Evolutionary conservation across 2,329 filamentous ascomycete genomes (phyloP).

Genomic region (Monosporascus sp.): DNA sequence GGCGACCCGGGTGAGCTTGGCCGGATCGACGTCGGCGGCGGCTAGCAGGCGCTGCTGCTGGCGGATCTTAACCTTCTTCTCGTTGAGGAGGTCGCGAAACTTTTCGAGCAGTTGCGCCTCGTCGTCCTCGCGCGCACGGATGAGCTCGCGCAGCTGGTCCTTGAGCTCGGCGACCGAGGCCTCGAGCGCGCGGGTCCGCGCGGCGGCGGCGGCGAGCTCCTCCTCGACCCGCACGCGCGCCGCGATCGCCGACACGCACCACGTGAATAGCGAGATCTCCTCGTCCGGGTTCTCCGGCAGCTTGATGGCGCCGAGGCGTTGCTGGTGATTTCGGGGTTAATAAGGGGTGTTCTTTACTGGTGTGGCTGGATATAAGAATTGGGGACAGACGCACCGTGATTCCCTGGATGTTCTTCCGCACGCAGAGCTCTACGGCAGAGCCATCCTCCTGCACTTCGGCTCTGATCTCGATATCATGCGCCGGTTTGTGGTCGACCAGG

Average conservation of each 20-base stretch:
- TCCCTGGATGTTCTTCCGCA: constrained; percentile 61
- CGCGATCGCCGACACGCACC: constrained; percentile 58
- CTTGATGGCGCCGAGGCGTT: constrained; percentile 63
- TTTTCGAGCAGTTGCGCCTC: constrained; percentile 64
- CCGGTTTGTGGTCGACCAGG: constrained; percentile 44
- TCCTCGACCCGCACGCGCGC: constrained; percentile 40
- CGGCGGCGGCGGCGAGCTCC: constrained; percentile 37
- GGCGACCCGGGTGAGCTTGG: constrained; percentile 27
- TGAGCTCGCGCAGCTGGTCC: constrained; percentile 60
- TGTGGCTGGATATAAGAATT: constrained; percentile 4
- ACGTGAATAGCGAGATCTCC: constrained; percentile 62
- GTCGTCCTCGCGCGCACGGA: constrained; percentile 59
- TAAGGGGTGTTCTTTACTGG: neutral
- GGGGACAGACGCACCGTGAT: constrained; percentile 53
- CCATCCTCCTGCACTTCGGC: constrained; percentile 51
- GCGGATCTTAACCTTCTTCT: constrained; percentile 75
- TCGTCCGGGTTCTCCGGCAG: constrained; percentile 52
- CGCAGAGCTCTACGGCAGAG: constrained; percentile 52
- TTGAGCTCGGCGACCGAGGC: constrained; percentile 53
- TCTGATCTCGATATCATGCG: constrained; percentile 52
- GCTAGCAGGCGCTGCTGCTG: constrained; percentile 62
- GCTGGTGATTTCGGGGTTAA: constrained; percentile 35
- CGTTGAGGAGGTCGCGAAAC: constrained; percentile 66
- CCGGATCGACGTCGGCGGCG: constrained; percentile 36
- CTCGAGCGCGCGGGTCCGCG: constrained; percentile 46